A percentile compares a stretch with the other conserved stretches of the same genome.
Evolutionary conservation across 192 early-diverging fungal genomes (phyloP).

Genomic region (Coemansia sp.): DNA sequence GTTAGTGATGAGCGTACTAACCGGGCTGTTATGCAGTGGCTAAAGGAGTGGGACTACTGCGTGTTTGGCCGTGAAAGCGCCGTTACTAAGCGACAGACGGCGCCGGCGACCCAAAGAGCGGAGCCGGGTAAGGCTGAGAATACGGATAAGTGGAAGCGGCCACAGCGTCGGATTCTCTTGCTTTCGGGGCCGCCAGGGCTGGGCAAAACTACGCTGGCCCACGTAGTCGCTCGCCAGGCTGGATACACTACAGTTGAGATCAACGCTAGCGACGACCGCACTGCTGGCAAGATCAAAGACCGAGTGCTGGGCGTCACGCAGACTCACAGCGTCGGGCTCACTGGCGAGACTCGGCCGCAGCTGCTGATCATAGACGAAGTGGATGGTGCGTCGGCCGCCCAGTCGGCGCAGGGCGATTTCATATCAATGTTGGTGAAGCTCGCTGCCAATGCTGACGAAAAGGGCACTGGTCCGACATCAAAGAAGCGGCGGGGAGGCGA

Average conservation of each 20-base stretch:
- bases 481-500: slow-evolving; percentile 18
- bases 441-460: slow-evolving; percentile 31
- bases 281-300: slow-evolving; percentile 70
- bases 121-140: slow-evolving; percentile 12
- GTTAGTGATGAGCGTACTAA: slow-evolving; percentile 92
- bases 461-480: background rate
- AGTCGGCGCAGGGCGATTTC: slow-evolving; percentile 76
- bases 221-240: slow-evolving; percentile 85
- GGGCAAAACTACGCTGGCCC: slow-evolving; percentile 97
- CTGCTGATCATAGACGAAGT: slow-evolving; percentile 95
- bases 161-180: slow-evolving; percentile 61
- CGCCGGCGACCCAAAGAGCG: background rate
- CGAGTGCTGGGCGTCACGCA: slow-evolving; percentile 78
- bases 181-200: slow-evolving; percentile 91
- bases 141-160: slow-evolving; percentile 47
- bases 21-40: slow-evolving; percentile 88
- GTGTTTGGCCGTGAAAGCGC: slow-evolving; percentile 69
- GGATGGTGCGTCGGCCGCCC: slow-evolving; percentile 80
- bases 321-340: slow-evolving; percentile 67
- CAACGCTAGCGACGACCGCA: slow-evolving; percentile 98
- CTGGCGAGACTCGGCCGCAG: slow-evolving; percentile 67
- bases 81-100: slow-evolving; percentile 18
- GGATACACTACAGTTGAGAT: slow-evolving; percentile 93
- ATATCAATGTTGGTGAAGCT: slow-evolving; percentile 78
- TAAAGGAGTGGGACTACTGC: slow-evolving; percentile 96